phyloP scores from a whole-genome alignment of 140 eudicot genomes.

The Ambrosia hybrid region DNA sequence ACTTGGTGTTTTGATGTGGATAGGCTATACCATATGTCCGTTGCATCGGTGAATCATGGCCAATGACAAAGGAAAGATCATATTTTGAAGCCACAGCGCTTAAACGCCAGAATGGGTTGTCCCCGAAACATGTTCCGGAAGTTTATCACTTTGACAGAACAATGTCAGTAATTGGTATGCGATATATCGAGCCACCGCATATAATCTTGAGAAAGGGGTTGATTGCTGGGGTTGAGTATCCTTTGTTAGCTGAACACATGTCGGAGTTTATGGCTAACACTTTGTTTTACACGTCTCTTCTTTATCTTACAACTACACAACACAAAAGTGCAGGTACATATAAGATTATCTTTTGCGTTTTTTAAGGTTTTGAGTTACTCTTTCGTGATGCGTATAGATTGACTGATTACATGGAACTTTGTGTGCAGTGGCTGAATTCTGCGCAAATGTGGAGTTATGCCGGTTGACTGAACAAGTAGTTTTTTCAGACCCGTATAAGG shows the following conservation, averaged over 20 bases:
- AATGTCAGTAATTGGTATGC: constrained; percentile 91
- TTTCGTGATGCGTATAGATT: no score
- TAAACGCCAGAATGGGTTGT: constrained; percentile 65
- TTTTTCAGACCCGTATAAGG: constrained; percentile 93
- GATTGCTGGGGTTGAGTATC: constrained; percentile 84
- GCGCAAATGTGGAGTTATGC: constrained; percentile 90
- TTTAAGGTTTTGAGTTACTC: no score
- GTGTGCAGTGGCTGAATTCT: constrained; percentile 79
- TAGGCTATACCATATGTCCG: constrained; percentile 93
- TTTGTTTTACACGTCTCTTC: constrained; percentile 79
- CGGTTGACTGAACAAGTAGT: constrained; percentile 89
- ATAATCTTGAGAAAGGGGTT: constrained; percentile 84
- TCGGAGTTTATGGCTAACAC: constrained; percentile 87
- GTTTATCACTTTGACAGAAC: constrained; percentile 82
- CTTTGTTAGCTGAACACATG: constrained; percentile 77
- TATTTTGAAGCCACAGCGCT: constrained; percentile 79
- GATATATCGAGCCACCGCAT: constrained; percentile 89
- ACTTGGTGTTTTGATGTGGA: no score
- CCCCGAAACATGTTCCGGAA: constrained; percentile 83
- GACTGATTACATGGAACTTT: no score
- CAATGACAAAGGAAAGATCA: constrained; percentile 92
- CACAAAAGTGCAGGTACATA: constrained; percentile 77
- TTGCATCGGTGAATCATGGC: constrained; percentile 97
- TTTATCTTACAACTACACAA: constrained; percentile 75
- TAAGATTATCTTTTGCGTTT: no score